Base-by-base conservation (phyloP, 768 basidiomycete genomes). In the Kwoniella pini region DNA sequence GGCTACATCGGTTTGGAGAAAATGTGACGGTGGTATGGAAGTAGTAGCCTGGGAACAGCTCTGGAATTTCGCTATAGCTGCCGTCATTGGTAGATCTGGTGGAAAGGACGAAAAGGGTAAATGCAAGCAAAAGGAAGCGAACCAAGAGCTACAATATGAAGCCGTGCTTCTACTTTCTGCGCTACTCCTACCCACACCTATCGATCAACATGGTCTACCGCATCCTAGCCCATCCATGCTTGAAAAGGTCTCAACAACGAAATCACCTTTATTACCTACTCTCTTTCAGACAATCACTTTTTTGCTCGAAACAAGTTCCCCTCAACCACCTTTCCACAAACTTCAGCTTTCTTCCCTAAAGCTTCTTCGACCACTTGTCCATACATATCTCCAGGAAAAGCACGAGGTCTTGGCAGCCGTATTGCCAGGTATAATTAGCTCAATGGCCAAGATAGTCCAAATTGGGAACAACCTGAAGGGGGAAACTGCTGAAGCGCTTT, bases 81-180 rank as follows among this genome's bases (percentile, higher is more conserved):
- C 80, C 91, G 15, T 87, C 82, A 64, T 84, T 84, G 33, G 83
- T 87, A 15, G 81, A 88, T 30, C 75, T 89, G 5, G 86, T 86
- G 19, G 83, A 85, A 26, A 46, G 51, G 13, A 15, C 27, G 38
- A 38, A 13, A 79, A 88, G 9, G 87, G 86, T 56, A 65, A 66
- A 26, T 64, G 67, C 17, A 63, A 90, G 85, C 75, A 86, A 83
- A 87, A 84, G 72, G 81, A 81, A 33, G 43, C 67, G 45, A 87
- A 88, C 62, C 91, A 95, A 51, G 92, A 96, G 76, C 87, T 89
- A 10, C 87, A 87, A 73, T 81, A 85, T 38, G 88, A 90, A 17
- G 89, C 90, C 3, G 83, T 85, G 15, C 79, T 75, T 24, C 89
- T 91, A 65, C 79, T 96, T 9, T 75, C 82, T 49, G 80, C 84